Base-by-base conservation (phyloP, 768 basidiomycete species). In the Paxillus rubicundulus region DNA sequence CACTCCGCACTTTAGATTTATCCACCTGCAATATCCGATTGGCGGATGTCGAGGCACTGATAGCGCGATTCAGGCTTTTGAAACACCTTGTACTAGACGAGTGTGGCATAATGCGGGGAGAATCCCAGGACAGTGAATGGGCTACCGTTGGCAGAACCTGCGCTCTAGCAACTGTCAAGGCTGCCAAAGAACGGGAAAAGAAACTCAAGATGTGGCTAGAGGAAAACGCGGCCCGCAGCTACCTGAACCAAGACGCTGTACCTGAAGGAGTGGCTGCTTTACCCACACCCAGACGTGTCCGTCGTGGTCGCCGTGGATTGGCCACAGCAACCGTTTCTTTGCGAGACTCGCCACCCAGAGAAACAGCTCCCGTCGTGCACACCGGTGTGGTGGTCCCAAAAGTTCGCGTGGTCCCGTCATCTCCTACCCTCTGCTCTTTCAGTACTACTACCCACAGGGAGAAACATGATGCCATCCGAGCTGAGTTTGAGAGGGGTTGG, bases 31-130 rank as follows among this genome's bases (percentile, higher is more conserved):
- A 72, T 41, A 65, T 94, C 20, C 68, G 74, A 33, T 76, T 79
- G 47, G 50, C 64, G 0, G 82, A 87, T 42, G 61, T 89, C 36
- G 81, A 84, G 49, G 70, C 68, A 16, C 61, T 91, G 9, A 64
- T 87, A 1, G 69, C 72, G 4, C 76, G 73, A 7, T 81, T 87
- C 57, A 62, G 70, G 0, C 61, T 60, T 1, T 67, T 96, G 12
- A 71, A 76, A 53, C 82, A 89, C 61, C 70, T 97, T 38, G 72
- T 94, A 18, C 63, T 92, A 17, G 92, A 96, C 59, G 77, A 73
- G 5, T 89, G 88, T 60, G 68, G 74, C 3, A 61, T 84, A 10
- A 70, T 85, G 45, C 75, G 80, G 5, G 78, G 73, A 2, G 81
- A 82, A 3, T 62, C 65, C 17, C 77, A 78, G 14, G 72, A 74